Evolutionary conservation across 2,329 filamentous ascomycete genomes (phyloP), one percentile per base, ranked within the genome.

Genomic region (Cladorrhinum sp.): DNA sequence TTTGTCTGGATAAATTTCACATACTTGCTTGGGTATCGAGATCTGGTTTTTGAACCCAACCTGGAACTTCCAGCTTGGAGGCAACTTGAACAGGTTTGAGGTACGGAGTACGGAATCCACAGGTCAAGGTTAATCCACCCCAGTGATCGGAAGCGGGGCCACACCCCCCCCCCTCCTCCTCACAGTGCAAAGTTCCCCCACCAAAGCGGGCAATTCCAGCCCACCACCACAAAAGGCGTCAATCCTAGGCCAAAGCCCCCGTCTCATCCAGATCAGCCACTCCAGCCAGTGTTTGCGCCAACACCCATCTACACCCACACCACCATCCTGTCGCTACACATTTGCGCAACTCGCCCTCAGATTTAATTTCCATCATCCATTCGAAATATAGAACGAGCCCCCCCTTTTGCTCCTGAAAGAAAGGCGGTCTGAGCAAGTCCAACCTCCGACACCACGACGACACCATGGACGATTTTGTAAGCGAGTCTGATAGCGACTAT

Each of bases 401-500:
- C 18, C 52, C 48, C 28, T 20, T 46, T 46, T 46, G 16, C 6
- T 46, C n/a, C 16, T 4, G n/a, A 46, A 4, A 18, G 42, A 46
- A 46, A 20, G 55, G 46, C 60, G 60, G 50, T 62, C 55, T 49
- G 62, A 56, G 65, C 24, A 42, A 14, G 36, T 20, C n/a, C 42
- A 10, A 46, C 42, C 18, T 18, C 42, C n/a, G 33, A 20, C 16
- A 24, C 20, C 4, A 28, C 7, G 18, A 28, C 50, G 14, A 58
- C 64, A 80, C 74, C 70, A 98, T 98, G 95, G 95, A 98, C 75
- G 94, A 98, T 78, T 98, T 95, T 77, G 93, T 92, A 68, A 97
- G 92, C 73, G 95, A 99, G 77, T 96, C 93, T 12, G 95, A 99
- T 74, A 97, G 93, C 77, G 95, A 99, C 79, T 99, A 98, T 75